phyloP scores from a whole-genome alignment of 179 eudicot genomes.

The Spinacia oleracea region DNA sequence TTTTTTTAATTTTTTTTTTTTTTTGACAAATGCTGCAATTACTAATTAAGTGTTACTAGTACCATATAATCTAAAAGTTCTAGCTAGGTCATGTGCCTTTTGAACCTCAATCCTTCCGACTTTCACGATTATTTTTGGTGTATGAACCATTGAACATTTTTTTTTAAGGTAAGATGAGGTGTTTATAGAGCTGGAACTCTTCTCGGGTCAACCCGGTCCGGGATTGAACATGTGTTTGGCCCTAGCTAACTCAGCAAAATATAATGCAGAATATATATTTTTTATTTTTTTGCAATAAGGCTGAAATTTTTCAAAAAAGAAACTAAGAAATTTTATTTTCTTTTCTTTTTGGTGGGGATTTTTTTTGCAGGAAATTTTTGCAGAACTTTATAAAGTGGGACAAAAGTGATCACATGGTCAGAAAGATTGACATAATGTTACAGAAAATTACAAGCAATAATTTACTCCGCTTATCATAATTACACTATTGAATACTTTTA shows the following conservation, averaged over 20 bases:
- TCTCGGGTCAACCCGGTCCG: too few species aligned
- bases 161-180: too few species aligned
- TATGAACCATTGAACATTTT: too few species aligned
- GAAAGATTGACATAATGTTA: not conserved
- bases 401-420: not conserved
- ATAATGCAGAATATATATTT: not conserved
- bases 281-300: not conserved
- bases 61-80: too few species aligned
- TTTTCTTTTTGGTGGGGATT: not conserved
- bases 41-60: too few species aligned
- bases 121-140: too few species aligned
- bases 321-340: not conserved
- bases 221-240: conserved; percentile 6
- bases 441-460: conserved; percentile 9
- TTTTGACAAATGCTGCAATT: too few species aligned
- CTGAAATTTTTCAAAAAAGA: not conserved
- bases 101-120: too few species aligned
- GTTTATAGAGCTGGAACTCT: too few species aligned
- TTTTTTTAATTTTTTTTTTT: too few species aligned
- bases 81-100: too few species aligned
- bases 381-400: conserved; percentile 15
- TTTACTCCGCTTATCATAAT: not conserved
- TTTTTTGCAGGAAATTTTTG: not conserved
- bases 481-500: not conserved
- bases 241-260: not conserved